Conservation (phyloP, 176 grass and related monocot species). For the Triticum dicoccoides region DNA sequence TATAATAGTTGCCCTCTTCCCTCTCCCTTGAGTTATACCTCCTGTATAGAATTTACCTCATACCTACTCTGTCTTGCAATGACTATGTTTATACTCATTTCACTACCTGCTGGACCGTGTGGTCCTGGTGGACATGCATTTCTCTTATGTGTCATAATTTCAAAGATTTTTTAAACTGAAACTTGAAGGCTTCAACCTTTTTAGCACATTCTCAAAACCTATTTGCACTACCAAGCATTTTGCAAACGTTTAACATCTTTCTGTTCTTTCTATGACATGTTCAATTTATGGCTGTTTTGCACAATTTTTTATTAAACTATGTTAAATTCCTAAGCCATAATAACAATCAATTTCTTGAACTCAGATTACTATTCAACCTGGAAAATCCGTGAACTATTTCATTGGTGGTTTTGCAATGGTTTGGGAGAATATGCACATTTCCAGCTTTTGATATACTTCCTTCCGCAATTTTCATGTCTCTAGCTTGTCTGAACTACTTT, state of each 20-base stretch:
- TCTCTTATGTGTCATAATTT: neutral
- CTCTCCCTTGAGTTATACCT: neutral
- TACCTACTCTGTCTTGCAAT: neutral
- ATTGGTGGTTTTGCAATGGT: neutral
- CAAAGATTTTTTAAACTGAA: neutral
- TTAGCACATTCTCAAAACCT: too few species aligned
- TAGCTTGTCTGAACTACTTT: neutral
- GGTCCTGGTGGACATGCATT: neutral
- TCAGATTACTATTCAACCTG: too few species aligned
- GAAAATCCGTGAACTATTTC: too few species aligned
- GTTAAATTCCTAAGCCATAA: too few species aligned
- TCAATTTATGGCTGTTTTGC: too few species aligned
- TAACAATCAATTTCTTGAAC: too few species aligned
- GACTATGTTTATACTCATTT: conserved; percentile 11
- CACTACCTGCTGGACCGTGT: neutral
- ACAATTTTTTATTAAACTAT: too few species aligned
- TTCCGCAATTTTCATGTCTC: neutral
- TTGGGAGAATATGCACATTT: neutral
- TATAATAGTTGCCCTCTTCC: neutral
- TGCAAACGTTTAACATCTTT: too few species aligned
- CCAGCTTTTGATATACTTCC: neutral
- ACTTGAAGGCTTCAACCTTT: too few species aligned
- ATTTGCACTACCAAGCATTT: too few species aligned
- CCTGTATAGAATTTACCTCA: conserved; percentile 17
- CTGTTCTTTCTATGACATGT: too few species aligned